Evolutionary conservation across 129 eudicot genomes (phyloP), one percentile per base, ranked within the genome.

Genomic region (Rutidosis leptorrhynchoides): DNA sequence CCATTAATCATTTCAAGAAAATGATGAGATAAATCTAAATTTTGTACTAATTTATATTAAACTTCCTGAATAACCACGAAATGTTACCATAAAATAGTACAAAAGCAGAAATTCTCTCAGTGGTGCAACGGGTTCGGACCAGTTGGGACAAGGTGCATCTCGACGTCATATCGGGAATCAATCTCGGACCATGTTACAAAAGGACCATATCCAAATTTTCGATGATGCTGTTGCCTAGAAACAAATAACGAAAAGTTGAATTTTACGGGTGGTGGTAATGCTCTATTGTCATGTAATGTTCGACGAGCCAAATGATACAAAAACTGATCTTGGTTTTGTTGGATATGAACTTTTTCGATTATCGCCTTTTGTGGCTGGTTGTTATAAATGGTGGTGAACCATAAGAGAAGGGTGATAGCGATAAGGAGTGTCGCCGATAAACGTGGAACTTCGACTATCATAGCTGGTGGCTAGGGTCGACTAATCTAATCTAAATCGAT

Each of bases 101-200:
- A 67, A 75, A 67, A 67, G 1, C 2, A 3, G 0, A 3, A 25
- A 49, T 9, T n/a, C 69, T 67, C 56, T 75, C 69, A 75, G 1
- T 75, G 79, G 46, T 75, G 79, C 62, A 75, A 59, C 15, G 79
- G 79, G 21, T 75, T 67, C 11, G 79, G 79, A 60, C 79, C 79
- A 0, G 79, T 75, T 19, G 79, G 79, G 25, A 75, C 79, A 5
- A 75, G 69, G 57, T 75, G 79, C 79, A 49, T 67, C 79, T 75
- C 64, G 15, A 75, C 74, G 5, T 30, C 79, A 59, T 75, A 75
- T 67, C 74, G 69, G 8, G 74, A 69, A 14, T 75, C 74, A 33
- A 60, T 33, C 56, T 15, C 37, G 6, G 69, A 24, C 69, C 29
- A 15, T 5, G 61, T 3, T 16, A 57, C 65, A 15, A 43, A 46